These are phyloP conservation scores for Venturiaceae sp. DNA, from an alignment of 2,329 filamentous ascomycete genomes.

Conservation along the genomic window DNA sequence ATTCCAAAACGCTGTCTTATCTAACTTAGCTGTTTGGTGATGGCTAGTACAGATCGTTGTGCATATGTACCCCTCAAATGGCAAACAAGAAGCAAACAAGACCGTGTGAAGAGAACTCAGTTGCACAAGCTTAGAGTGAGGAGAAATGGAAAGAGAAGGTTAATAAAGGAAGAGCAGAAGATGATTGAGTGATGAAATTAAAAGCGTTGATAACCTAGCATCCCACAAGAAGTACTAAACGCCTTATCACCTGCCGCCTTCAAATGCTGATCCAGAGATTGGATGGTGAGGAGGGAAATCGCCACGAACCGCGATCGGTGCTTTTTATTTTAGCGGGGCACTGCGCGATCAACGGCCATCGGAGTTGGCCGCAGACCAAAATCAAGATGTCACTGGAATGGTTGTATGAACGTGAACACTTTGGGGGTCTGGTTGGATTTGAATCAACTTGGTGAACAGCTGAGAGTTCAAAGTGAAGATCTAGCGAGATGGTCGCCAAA, in stretches of 20 bases:
- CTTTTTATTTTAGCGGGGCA: not conserved
- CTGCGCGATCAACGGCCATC: not conserved
- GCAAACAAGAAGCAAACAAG: not conserved
- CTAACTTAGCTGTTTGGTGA: no score
- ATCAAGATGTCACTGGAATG: not conserved
- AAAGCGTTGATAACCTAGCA: not conserved
- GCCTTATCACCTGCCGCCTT: not conserved
- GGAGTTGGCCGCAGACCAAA: not conserved
- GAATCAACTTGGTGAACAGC: no score
- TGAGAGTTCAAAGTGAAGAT: no score
- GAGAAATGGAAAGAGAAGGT: not conserved
- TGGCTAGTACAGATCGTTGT: not conserved
- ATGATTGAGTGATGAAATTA: not conserved
- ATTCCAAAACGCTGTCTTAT: no score
- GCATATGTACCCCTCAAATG: not conserved
- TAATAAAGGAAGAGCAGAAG: not conserved
- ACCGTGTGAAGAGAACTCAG: no score
- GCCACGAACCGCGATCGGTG: not conserved
- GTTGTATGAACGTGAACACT: no score
- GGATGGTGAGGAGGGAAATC: not conserved
- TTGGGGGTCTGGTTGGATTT: no score
- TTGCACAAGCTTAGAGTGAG: no score
- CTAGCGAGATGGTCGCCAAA: no score
- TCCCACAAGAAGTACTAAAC: not conserved
- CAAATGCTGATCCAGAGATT: not conserved